phyloP scores from a whole-genome alignment of 441 rosid genomes.

The Isatis lusitanica region DNA sequence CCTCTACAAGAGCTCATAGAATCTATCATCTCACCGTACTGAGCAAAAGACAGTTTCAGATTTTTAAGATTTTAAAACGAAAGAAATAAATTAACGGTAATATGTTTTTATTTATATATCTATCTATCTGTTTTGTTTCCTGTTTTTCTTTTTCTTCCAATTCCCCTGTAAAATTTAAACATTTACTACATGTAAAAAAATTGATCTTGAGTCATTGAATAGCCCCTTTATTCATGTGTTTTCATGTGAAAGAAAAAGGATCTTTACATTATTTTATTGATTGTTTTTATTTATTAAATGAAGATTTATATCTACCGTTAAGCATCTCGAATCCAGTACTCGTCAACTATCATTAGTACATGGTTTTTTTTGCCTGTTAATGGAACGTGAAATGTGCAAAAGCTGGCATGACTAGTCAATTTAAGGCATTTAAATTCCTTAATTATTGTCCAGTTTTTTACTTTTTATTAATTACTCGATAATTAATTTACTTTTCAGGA shows the following conservation, averaged over 20 bases:
- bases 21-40: slow-evolving; percentile 74
- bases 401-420: slow-evolving; percentile 23
- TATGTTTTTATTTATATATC: slow-evolving; percentile 11
- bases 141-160: background rate
- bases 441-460: background rate
- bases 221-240: slow-evolving; percentile 28
- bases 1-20: slow-evolving; percentile 96
- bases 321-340: slow-evolving; percentile 29
- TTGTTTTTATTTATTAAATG: background rate
- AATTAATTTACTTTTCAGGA: slow-evolving; percentile 16
- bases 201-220: background rate
- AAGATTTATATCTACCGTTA: slow-evolving; percentile 31
- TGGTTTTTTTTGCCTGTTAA: background rate
- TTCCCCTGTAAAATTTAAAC: slow-evolving; percentile 19
- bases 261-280: slow-evolving; percentile 29
- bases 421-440: background rate
- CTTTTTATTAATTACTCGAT: background rate
- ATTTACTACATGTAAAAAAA: slow-evolving; percentile 29
- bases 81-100: slow-evolving; percentile 23
- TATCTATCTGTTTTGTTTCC: slow-evolving; percentile 7
- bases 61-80: slow-evolving; percentile 4
- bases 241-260: slow-evolving; percentile 32
- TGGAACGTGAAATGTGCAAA: slow-evolving; percentile 32
- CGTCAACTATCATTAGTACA: background rate
- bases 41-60: slow-evolving; percentile 14